A percentile compares a stretch with the other conserved stretches of the same genome.
These are phyloP conservation scores for Fusarium chaquense DNA, from an alignment of 2,329 filamentous ascomycete genomes.

Conservation along the genomic window DNA sequence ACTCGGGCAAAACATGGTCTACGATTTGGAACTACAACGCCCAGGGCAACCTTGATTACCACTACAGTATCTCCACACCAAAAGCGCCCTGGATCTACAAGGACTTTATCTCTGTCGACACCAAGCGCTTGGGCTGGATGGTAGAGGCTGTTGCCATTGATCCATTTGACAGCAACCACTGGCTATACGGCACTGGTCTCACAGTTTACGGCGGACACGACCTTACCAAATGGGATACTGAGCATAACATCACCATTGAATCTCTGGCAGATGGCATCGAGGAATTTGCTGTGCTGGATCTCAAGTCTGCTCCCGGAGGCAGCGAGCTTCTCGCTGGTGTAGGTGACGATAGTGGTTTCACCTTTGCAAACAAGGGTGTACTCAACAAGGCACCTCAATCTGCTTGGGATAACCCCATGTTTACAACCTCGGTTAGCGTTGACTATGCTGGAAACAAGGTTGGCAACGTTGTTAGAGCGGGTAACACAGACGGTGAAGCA, in stretches of 20 bases:
- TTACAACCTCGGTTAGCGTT: constrained; percentile 59
- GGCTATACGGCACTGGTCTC: constrained; percentile 71
- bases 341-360: constrained; percentile 66
- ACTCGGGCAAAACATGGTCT: constrained; percentile 67
- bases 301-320: constrained; percentile 63
- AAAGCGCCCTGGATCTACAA: constrained; percentile 67
- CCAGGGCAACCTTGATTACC: constrained; percentile 59
- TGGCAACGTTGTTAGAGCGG: constrained; percentile 63
- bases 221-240: constrained; percentile 66
- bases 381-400: constrained; percentile 58
- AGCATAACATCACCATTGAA: constrained; percentile 61
- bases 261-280: constrained; percentile 67
- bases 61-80: constrained; percentile 60
- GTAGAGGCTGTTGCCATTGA: constrained; percentile 69
- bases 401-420: constrained; percentile 62
- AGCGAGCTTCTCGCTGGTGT: constrained; percentile 65
- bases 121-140: constrained; percentile 70
- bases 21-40: constrained; percentile 64
- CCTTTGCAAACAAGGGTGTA: constrained; percentile 54
- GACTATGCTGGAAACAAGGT: constrained; percentile 62
- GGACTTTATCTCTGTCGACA: constrained; percentile 60
- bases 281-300: constrained; percentile 62
- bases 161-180: constrained; percentile 69
- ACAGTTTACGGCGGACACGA: constrained; percentile 67
- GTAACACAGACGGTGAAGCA: constrained; percentile 55